Evolutionary conservation across 768 basidiomycete species (phyloP).

Genomic region (Xanthoconium stramineum): DNA sequence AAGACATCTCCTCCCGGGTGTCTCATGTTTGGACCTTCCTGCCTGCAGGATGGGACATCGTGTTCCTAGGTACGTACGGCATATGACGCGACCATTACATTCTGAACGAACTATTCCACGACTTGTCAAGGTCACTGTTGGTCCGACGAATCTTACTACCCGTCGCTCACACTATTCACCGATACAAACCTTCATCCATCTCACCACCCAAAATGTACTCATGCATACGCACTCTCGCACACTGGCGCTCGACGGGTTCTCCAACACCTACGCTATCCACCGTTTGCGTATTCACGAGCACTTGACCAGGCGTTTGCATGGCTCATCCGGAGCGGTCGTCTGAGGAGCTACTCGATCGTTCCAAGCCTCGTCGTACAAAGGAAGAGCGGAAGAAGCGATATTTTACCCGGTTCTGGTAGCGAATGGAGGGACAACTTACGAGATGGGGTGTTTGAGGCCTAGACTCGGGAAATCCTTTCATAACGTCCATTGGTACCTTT

Average conservation of each 20-base stretch:
- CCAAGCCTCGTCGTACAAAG: slow-evolving; percentile 67
- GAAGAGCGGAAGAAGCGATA: slow-evolving; percentile 57
- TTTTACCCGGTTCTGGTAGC: slow-evolving; percentile 47
- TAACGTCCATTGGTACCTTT: no score
- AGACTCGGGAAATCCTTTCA: not conserved
- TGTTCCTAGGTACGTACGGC: slow-evolving; percentile 56
- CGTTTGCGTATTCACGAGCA: slow-evolving; percentile 75
- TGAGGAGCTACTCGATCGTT: slow-evolving; percentile 62
- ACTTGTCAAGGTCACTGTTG: slow-evolving; percentile 65
- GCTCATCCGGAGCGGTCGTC: slow-evolving; percentile 53
- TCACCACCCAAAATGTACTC: slow-evolving; percentile 62
- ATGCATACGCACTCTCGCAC: slow-evolving; percentile 64
- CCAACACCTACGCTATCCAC: slow-evolving; percentile 54
- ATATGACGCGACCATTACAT: not conserved
- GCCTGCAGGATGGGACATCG: slow-evolving; percentile 67
- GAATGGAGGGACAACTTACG: slow-evolving; percentile 51
- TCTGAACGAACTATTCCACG: slow-evolving; percentile 4
- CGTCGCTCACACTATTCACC: slow-evolving; percentile 31
- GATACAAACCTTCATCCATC: slow-evolving; percentile 51
- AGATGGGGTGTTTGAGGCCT: slow-evolving; percentile 42
- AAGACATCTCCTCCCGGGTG: slow-evolving; percentile 46
- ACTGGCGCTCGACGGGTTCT: slow-evolving; percentile 60
- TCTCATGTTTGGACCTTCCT: slow-evolving; percentile 46
- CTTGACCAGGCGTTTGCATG: slow-evolving; percentile 72
- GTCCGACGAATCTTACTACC: slow-evolving; percentile 60